phyloP scores from a whole-genome alignment of 192 early-diverging fungal species.

The Rhizoclosmatium globosum region DNA sequence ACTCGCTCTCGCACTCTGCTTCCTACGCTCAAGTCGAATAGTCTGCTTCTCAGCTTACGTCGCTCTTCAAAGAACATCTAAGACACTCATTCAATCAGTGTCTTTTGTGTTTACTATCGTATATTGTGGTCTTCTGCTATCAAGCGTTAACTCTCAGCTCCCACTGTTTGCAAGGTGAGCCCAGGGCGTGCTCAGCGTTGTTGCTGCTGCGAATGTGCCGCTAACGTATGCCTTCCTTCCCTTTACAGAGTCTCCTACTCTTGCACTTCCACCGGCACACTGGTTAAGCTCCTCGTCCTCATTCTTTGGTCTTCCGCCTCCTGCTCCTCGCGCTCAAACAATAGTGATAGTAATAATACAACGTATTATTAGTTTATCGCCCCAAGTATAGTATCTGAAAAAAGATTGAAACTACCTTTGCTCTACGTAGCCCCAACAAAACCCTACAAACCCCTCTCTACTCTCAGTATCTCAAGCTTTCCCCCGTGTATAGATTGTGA shows the following conservation, averaged over 20 bases:
- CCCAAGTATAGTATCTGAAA: neutral
- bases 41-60: too few species aligned
- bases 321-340: constrained; percentile 42
- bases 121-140: too few species aligned
- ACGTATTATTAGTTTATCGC: neutral
- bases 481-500: neutral
- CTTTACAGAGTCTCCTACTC: neutral
- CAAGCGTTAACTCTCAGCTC: too few species aligned
- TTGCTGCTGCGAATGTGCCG: neutral
- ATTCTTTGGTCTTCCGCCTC: constrained; percentile 48
- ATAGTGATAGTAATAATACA: constrained; percentile 30
- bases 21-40: too few species aligned
- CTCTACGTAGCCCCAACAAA: neutral
- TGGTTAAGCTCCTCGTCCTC: constrained; percentile 42
- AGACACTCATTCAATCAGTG: too few species aligned
- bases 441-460: neutral
- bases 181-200: too few species aligned
- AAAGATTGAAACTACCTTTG: neutral
- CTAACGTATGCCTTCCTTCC: neutral
- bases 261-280: constrained; percentile 26
- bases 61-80: too few species aligned
- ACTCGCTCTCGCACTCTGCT: too few species aligned
- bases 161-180: too few species aligned
- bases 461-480: neutral
- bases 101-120: too few species aligned